phyloP scores from a whole-genome alignment of 2,329 filamentous ascomycete species.

The Gremmenia infestans region DNA sequence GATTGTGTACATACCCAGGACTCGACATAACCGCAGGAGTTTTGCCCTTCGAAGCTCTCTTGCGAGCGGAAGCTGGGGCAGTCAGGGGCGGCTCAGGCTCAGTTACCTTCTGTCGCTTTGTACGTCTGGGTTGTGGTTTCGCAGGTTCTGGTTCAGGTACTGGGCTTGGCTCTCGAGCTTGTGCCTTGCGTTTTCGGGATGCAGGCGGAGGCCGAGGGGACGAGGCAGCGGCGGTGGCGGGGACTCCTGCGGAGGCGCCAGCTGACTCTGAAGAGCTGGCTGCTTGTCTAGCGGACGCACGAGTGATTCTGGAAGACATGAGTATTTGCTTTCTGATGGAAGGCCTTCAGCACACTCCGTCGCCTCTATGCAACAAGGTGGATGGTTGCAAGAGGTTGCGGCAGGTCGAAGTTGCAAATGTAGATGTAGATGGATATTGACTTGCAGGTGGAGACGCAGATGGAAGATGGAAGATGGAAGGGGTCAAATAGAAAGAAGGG shows the following conservation, averaged over 20 bases:
- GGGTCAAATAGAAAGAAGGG: conserved; percentile 6
- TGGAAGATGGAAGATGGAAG: neutral
- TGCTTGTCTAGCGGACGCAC: conserved; percentile 88
- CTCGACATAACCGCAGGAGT: conserved; percentile 64
- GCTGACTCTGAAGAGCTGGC: conserved; percentile 44
- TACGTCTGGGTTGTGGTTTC: conserved; percentile 48
- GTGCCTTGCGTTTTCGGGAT: conserved; percentile 72
- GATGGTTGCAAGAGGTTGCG: conserved; percentile 12
- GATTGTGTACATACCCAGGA: conserved; percentile 51
- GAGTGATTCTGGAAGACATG: conserved; percentile 96
- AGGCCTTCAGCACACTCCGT: conserved; percentile 7
- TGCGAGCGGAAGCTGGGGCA: conserved; percentile 39
- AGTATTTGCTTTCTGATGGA: conserved; percentile 44
- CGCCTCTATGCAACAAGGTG: conserved; percentile 17
- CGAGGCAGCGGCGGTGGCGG: conserved; percentile 30
- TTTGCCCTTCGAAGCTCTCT: conserved; percentile 53
- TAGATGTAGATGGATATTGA: conserved; percentile 4
- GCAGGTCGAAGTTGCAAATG: conserved; percentile 2
- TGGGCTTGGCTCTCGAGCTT: conserved; percentile 48
- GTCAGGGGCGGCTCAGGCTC: conserved; percentile 39
- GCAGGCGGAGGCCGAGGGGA: conserved; percentile 42
- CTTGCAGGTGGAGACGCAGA: neutral
- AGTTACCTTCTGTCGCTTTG: conserved; percentile 67
- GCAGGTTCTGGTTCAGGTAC: conserved; percentile 34
- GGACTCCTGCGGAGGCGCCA: conserved; percentile 35